These are phyloP conservation scores for Gaertneriomyces semiglobifer DNA, from an alignment of 192 early-diverging fungal species.

Conservation along the genomic window DNA sequence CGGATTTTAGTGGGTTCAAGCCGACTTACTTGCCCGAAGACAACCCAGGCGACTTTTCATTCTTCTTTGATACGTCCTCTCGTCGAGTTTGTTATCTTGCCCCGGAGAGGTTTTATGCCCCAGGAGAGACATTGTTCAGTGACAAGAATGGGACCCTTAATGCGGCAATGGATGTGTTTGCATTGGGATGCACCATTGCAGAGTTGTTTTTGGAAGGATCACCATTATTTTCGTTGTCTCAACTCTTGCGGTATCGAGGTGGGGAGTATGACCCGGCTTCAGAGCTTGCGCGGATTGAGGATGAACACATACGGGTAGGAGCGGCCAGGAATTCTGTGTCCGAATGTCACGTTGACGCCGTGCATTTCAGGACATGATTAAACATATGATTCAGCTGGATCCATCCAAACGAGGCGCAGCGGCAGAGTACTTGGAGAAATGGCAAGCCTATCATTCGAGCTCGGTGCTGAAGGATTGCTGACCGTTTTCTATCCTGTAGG, in stretches of 20 bases:
- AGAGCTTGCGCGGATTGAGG: constrained; percentile 79
- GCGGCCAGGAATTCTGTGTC: constrained; percentile 10
- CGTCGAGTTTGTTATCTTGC: constrained; percentile 91
- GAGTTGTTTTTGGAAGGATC: constrained; percentile 93
- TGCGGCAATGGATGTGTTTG: constrained; percentile 93
- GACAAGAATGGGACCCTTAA: constrained; percentile 38
- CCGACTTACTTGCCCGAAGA: constrained; percentile 92
- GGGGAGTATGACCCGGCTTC: constrained; percentile 69
- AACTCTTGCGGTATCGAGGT: constrained; percentile 82
- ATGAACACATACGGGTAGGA: constrained; percentile 66
- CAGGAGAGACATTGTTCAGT: constrained; percentile 44
- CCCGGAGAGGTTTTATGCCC: constrained; percentile 88
- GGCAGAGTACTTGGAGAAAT: constrained; percentile 70
- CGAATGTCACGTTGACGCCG: not conserved
- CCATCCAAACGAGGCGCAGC: constrained; percentile 71
- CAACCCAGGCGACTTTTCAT: constrained; percentile 93
- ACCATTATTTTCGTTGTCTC: constrained; percentile 86
- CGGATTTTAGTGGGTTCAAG: constrained; percentile 88
- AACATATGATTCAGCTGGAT: constrained; percentile 85
- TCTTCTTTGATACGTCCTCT: constrained; percentile 91
- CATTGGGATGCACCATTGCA: constrained; percentile 79
- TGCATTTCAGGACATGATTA: constrained; percentile 48
- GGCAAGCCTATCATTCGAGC: constrained; percentile 42
- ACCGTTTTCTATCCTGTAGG: constrained; percentile 35
- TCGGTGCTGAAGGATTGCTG: constrained; percentile 11